Conservation (phyloP, 1,284 basidiomycete species). For the Marasmius fiardii region DNA sequence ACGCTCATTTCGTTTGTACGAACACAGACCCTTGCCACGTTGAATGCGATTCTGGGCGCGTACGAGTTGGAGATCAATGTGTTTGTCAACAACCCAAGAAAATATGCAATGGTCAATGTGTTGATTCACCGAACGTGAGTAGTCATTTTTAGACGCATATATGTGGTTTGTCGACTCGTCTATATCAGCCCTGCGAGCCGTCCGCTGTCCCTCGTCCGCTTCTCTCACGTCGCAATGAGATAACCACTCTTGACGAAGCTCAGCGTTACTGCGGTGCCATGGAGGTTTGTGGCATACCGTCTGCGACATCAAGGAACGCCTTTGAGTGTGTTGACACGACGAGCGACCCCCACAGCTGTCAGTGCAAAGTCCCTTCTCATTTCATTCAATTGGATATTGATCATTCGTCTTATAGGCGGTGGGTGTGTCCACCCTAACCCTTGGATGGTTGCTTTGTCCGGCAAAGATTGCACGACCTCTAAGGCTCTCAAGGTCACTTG, state of each 20-base stretch:
- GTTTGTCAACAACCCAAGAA: conserved; percentile 7
- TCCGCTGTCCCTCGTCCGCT: conserved; percentile 15
- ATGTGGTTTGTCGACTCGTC: background rate
- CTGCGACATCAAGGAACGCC: conserved; percentile 6
- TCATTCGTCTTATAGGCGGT: conserved; percentile 13
- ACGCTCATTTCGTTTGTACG: conserved; percentile 31
- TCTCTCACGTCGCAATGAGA: conserved; percentile 12
- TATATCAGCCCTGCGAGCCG: conserved; percentile 5
- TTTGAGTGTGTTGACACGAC: conserved; percentile 17
- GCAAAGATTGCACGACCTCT: conserved; percentile 16
- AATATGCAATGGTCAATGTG: conserved; percentile 14
- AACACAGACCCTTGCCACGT: conserved; percentile 32
- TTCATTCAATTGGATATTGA: background rate
- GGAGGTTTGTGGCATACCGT: conserved; percentile 16
- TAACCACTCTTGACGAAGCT: conserved; percentile 13
- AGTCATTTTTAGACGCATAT: background rate
- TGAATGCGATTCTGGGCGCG: conserved; percentile 14
- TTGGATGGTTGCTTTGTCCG: conserved; percentile 2
- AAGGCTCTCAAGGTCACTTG: conserved; percentile 13
- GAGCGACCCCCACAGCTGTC: conserved; percentile 16
- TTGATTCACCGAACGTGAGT: conserved; percentile 10
- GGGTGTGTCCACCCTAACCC: conserved; percentile 17
- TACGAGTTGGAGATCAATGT: conserved; percentile 4
- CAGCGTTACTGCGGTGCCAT: conserved; percentile 10
- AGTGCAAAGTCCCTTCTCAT: conserved; percentile 1